A percentile compares a stretch with the other conserved stretches of the same genome.
Conservation (phyloP, 169 alveolate genomes). For the Plasmodium yoelii region DNA sequence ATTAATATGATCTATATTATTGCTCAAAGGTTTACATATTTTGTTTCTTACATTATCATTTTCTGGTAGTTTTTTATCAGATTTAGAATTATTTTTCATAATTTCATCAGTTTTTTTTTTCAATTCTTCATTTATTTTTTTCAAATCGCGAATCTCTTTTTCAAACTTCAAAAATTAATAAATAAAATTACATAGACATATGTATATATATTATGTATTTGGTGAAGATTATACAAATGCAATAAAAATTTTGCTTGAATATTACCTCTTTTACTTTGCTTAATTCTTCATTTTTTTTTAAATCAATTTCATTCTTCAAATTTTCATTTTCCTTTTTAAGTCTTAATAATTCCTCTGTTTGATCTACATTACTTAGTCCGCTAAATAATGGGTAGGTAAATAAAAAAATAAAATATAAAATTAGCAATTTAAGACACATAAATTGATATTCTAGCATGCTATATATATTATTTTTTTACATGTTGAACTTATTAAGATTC, state of each 20-base stretch:
- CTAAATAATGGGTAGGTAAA: conserved; percentile 4
- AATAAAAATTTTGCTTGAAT: neutral
- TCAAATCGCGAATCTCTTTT: conserved; percentile 52
- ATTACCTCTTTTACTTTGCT: conserved; percentile 43
- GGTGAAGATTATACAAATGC: neutral
- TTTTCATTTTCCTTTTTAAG: conserved; percentile 74
- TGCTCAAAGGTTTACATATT: neutral
- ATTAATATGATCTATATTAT: neutral
- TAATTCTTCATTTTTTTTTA: conserved; percentile 24
- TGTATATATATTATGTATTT: neutral
- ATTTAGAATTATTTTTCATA: conserved; percentile 11
- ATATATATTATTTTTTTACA: conserved; percentile 31
- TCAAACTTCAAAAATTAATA: conserved; percentile 36
- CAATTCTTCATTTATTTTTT: conserved; percentile 52
- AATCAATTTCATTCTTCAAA: conserved; percentile 31
- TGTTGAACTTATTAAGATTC: conserved; percentile 49
- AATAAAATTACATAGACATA: neutral
- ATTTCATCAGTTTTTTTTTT: conserved; percentile 32
- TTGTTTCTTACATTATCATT: conserved; percentile 43
- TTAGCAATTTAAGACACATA: conserved; percentile 9
- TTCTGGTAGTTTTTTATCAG: conserved; percentile 20
- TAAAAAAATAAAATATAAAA: conserved; percentile 3
- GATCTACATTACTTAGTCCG: conserved; percentile 68
- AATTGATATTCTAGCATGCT: neutral
- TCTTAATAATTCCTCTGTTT: conserved; percentile 72